Evolutionary conservation across 2,329 filamentous ascomycete species (phyloP).

Genomic region (Colletotrichum lindemuthianum): DNA sequence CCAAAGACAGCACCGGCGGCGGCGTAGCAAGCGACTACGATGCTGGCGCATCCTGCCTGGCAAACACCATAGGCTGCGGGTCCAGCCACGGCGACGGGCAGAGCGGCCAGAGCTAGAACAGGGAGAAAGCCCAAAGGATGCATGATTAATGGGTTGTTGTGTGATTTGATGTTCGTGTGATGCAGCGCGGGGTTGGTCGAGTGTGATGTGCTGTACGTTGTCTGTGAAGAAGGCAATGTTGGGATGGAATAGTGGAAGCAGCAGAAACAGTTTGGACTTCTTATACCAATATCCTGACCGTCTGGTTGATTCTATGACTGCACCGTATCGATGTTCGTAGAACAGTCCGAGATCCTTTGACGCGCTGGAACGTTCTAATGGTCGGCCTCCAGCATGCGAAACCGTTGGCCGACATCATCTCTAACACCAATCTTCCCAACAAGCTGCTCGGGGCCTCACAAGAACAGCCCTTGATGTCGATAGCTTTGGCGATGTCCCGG

Average conservation of each 20-base stretch:
- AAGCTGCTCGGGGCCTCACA: background rate
- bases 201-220: background rate
- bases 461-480: background rate
- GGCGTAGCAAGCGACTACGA: constrained; percentile 57
- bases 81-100: background rate
- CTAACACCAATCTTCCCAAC: background rate
- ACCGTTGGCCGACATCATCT: background rate
- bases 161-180: background rate
- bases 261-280: no score
- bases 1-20: constrained; percentile 56
- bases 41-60: constrained; percentile 54
- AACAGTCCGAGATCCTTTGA: background rate
- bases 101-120: background rate
- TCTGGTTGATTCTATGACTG: background rate
- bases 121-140: background rate
- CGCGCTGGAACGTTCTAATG: background rate
- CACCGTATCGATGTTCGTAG: no score
- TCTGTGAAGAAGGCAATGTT: background rate
- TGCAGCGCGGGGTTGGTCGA: background rate
- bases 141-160: background rate
- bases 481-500: no score
- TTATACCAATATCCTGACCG: background rate
- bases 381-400: constrained; percentile 5
- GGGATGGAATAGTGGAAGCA: no score
- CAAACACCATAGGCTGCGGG: constrained; percentile 39